Evolutionary conservation across 2,329 filamentous ascomycete species (phyloP).

Genomic region (Achaetomium macrosporum): DNA sequence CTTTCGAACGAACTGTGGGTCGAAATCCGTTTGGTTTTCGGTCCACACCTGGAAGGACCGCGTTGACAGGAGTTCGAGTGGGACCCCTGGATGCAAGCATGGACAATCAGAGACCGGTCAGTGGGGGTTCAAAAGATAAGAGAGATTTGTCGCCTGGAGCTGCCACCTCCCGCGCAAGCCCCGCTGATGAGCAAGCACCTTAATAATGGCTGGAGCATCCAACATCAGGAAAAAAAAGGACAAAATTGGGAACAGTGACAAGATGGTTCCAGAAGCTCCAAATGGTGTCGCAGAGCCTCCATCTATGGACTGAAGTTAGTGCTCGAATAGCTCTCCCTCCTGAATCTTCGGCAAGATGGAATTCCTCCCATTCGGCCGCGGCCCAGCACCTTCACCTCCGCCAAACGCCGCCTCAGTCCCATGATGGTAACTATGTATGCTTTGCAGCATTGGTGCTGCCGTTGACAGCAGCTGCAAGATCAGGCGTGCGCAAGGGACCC

Average conservation of each 20-base stretch:
- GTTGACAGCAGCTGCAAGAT: conserved; percentile 12
- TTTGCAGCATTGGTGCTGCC: conserved; percentile 1
- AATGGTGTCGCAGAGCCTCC: too few species aligned
- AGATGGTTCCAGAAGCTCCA: conserved; percentile 5
- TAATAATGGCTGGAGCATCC: too few species aligned
- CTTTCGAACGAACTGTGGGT: not conserved
- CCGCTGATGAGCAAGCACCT: not conserved
- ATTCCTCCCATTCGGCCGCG: conserved; percentile 17
- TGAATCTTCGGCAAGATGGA: conserved; percentile 3
- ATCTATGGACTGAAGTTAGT: too few species aligned
- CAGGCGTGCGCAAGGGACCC: conserved; percentile 1
- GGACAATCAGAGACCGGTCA: conserved; percentile 16
- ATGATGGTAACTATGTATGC: too few species aligned
- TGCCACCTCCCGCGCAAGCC: not conserved
- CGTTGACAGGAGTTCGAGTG: conserved; percentile 19
- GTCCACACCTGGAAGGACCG: conserved; percentile 19
- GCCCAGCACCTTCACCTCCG: not conserved
- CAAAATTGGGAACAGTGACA: too few species aligned
- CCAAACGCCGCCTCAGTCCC: too few species aligned
- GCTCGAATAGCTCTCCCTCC: too few species aligned
- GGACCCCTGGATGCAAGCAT: conserved; percentile 22
- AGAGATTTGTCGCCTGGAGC: conserved; percentile 16
- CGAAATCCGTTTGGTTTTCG: conserved; percentile 20
- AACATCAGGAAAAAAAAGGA: too few species aligned
- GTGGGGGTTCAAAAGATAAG: conserved; percentile 29